These are phyloP conservation scores for Cercospora zeae-maydis DNA, from an alignment of 2,329 filamentous ascomycete species.

Conservation along the genomic window DNA sequence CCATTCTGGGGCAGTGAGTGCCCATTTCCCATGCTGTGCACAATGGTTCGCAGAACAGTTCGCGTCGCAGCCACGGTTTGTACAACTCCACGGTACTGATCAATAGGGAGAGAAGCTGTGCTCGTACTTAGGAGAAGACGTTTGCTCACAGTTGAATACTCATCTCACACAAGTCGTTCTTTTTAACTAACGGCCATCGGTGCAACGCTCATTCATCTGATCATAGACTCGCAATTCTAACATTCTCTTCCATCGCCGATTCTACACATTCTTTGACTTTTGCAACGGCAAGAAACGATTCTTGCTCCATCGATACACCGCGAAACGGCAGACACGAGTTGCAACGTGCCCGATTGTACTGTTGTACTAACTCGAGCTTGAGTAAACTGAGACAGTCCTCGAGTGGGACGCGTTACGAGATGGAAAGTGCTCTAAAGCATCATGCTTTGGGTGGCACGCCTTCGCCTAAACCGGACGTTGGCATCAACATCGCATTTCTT, in stretches of 20 bases:
- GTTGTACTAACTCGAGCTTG: background rate
- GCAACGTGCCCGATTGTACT: constrained; percentile 1
- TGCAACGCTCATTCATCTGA: constrained; percentile 2
- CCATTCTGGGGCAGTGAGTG: background rate
- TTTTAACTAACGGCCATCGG: constrained; percentile 1
- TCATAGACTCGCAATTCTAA: constrained; percentile 4
- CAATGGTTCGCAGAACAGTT: constrained; percentile 8
- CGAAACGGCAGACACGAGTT: constrained; percentile 2
- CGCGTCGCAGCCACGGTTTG: background rate
- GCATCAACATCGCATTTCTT: constrained; percentile 62
- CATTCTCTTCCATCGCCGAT: background rate
- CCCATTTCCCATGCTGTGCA: background rate
- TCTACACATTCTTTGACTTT: constrained; percentile 9
- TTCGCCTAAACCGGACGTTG: constrained; percentile 57
- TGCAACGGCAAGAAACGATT: constrained; percentile 5
- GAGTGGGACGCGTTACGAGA: background rate
- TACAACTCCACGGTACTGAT: constrained; percentile 8
- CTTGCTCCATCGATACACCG: background rate
- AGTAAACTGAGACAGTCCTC: background rate
- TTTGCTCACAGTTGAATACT: constrained; percentile 6
- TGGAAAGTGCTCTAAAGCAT: constrained; percentile 3
- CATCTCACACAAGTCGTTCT: constrained; percentile 3
- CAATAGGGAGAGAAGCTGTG: constrained; percentile 1
- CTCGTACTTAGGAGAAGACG: constrained; percentile 10
- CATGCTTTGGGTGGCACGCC: constrained; percentile 59